Conservation (phyloP, 352 stramenopile genomes). For the Pythium dissotocum region DNA sequence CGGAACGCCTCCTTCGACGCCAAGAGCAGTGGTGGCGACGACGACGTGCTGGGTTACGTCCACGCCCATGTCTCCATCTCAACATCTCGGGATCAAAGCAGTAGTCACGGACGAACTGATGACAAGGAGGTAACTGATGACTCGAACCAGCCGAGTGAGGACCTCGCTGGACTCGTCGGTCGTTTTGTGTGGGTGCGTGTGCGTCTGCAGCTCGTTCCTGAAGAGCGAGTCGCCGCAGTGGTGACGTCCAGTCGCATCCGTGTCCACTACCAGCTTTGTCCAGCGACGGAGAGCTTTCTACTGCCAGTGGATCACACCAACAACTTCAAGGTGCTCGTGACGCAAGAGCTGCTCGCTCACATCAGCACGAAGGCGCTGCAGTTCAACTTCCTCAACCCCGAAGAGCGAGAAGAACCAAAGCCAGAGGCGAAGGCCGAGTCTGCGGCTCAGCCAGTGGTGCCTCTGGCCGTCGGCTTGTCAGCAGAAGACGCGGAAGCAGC, state of each 20-base stretch:
- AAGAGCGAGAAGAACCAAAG: background rate
- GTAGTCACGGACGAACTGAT: background rate
- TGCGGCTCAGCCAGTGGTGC: background rate
- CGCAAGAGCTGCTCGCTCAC: slow-evolving; percentile 47
- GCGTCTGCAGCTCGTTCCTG: slow-evolving; percentile 35
- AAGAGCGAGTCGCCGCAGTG: background rate
- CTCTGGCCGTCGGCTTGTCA: background rate
- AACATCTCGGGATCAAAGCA: background rate
- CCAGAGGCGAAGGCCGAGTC: background rate
- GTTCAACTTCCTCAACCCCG: slow-evolving; percentile 45
- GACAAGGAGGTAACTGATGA: background rate
- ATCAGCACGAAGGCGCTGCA: slow-evolving; percentile 39
- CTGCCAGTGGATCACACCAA: slow-evolving; percentile 59
- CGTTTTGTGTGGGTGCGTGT: slow-evolving; percentile 53
- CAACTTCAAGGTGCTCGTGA: slow-evolving; percentile 55
- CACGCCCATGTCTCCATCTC: slow-evolving; percentile 51
- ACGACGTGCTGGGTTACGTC: slow-evolving; percentile 29
- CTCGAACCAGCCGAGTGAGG: slow-evolving; percentile 22
- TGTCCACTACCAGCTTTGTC: slow-evolving; percentile 60
- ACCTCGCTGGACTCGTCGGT: slow-evolving; percentile 44
- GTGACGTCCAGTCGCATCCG: slow-evolving; percentile 1
- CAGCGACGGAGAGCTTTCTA: slow-evolving; percentile 53
- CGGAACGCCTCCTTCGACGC: background rate
- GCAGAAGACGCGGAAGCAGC: slow-evolving; percentile 16
- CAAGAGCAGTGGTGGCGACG: background rate